Percentiles rank a stretch among this genome's conserved stretches.
These are phyloP conservation scores for Boeremia lycopersici DNA, from an alignment of 2,329 filamentous ascomycete genomes.

Conservation along the genomic window DNA sequence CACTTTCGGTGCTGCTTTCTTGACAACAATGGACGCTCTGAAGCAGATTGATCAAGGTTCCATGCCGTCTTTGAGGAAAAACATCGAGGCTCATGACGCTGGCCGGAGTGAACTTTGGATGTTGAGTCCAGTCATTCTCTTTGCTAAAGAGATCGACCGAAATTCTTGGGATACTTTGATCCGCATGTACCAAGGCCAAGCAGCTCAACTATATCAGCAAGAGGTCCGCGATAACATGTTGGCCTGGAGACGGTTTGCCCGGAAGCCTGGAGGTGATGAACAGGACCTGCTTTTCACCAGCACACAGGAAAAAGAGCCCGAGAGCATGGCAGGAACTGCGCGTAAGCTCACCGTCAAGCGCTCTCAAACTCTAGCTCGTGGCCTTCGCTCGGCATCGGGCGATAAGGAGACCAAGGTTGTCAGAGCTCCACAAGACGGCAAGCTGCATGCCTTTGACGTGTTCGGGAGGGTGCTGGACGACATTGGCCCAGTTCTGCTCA, in stretches of 20 bases:
- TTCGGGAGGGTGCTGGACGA: constrained; percentile 83
- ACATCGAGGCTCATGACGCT: constrained; percentile 70
- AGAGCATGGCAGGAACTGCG: constrained; percentile 69
- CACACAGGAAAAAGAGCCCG: constrained; percentile 84
- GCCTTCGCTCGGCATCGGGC: constrained; percentile 69
- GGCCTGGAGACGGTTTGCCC: constrained; percentile 79
- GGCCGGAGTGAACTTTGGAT: constrained; percentile 81
- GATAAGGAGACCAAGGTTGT: constrained; percentile 64
- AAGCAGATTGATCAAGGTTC: constrained; percentile 53
- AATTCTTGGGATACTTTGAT: constrained; percentile 82
- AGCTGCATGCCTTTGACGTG: constrained; percentile 77
- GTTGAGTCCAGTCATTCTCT: constrained; percentile 86
- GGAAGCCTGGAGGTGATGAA: constrained; percentile 78
- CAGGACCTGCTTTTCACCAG: constrained; percentile 81
- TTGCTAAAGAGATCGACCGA: constrained; percentile 82
- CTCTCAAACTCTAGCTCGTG: constrained; percentile 82
- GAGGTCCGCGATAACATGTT: constrained; percentile 80
- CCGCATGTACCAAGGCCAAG: constrained; percentile 78
- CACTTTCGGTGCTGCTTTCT: constrained; percentile 77
- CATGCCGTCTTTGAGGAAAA: constrained; percentile 64
- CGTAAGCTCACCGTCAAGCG: constrained; percentile 93
- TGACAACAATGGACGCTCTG: constrained; percentile 70
- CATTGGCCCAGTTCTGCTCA: constrained; percentile 79
- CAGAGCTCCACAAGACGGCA: constrained; percentile 64
- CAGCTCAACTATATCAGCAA: constrained; percentile 76